phyloP scores from a whole-genome alignment of 495 filamentous ascomycete species.

The Aspergillus bridgeri region DNA sequence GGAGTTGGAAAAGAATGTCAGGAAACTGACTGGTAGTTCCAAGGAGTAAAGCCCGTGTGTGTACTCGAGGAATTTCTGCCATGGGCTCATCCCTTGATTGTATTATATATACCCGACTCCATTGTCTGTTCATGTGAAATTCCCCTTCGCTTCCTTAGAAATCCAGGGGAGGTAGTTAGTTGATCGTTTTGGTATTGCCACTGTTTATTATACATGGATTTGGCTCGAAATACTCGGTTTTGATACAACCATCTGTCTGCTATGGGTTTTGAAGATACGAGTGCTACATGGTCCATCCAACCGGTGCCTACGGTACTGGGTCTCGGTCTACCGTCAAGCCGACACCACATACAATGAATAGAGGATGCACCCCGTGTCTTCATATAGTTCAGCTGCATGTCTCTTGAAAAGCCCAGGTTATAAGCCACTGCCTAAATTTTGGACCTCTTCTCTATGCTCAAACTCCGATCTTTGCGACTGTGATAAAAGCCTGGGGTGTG shows the following conservation, averaged over 20 bases:
- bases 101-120: slow-evolving; percentile 15
- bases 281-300: no score
- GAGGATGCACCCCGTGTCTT: neutral
- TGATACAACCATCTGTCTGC: no score
- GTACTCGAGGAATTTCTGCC: neutral
- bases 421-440: neutral
- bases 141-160: neutral
- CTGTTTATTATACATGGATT: neutral
- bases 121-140: neutral
- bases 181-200: neutral
- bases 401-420: neutral
- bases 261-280: no score
- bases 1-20: slow-evolving; percentile 40
- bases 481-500: neutral
- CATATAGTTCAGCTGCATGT: neutral
- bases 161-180: no score
- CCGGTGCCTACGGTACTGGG: no score
- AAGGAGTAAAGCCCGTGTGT: slow-evolving; percentile 24
- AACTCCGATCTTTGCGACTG: neutral
- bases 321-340: no score
- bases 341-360: no score
- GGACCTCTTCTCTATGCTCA: slow-evolving; percentile 12
- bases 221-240: no score
- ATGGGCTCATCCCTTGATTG: slow-evolving; percentile 7
- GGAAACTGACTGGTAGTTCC: slow-evolving; percentile 31